Evolutionary conservation across 179 eudicot species (phyloP).

Genomic region (Monotropa hypopitys): DNA sequence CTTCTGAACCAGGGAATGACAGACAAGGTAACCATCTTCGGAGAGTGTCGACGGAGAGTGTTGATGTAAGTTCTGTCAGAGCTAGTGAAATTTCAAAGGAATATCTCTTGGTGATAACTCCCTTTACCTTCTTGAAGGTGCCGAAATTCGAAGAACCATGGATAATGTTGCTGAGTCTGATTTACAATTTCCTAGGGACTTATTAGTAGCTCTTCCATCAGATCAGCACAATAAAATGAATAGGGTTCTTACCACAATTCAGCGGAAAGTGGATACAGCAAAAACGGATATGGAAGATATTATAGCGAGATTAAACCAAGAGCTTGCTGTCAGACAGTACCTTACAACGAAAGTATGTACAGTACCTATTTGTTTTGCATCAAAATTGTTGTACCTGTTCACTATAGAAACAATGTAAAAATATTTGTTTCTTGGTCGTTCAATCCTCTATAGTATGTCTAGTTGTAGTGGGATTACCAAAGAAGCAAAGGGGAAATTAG

Average conservation of each 20-base stretch:
- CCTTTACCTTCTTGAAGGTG: slow-evolving; percentile 26
- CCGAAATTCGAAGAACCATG: slow-evolving; percentile 23
- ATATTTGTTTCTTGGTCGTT: not conserved
- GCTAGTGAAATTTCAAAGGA: slow-evolving; percentile 33
- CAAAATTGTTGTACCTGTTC: not conserved
- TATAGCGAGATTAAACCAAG: slow-evolving; percentile 75
- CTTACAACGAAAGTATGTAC: slow-evolving; percentile 66
- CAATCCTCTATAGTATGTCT: not conserved
- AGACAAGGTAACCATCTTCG: slow-evolving; percentile 17
- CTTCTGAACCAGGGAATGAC: slow-evolving; percentile 22
- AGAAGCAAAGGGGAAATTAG: too few species aligned
- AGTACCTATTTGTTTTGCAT: not conserved
- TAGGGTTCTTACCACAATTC: slow-evolving; percentile 54
- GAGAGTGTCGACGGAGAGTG: slow-evolving; percentile 41
- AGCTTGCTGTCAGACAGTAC: slow-evolving; percentile 68
- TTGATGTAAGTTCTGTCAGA: slow-evolving; percentile 32
- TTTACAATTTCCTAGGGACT: slow-evolving; percentile 30
- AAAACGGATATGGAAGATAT: slow-evolving; percentile 91
- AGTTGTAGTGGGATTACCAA: not conserved
- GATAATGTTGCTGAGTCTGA: slow-evolving; percentile 22
- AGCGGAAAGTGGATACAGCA: slow-evolving; percentile 52
- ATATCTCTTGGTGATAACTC: slow-evolving; percentile 25
- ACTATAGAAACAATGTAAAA: not conserved
- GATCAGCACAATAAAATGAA: slow-evolving; percentile 60
- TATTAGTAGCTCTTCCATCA: slow-evolving; percentile 49